Conservation (phyloP, 257 asterid genomes). For the Lycium ferocissimum region DNA sequence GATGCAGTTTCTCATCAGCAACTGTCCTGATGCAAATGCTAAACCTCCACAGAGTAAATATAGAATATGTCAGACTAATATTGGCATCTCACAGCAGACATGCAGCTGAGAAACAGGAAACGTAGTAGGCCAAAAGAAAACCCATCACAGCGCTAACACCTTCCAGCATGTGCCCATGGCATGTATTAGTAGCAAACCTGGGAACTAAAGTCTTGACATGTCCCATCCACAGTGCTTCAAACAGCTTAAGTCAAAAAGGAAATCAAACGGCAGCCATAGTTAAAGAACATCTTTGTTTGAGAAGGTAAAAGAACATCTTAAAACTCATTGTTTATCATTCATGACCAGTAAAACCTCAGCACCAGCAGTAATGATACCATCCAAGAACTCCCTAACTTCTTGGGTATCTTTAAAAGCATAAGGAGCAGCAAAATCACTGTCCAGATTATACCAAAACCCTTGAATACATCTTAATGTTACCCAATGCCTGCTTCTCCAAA, state of each 20-base stretch:
- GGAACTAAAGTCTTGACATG: not conserved
- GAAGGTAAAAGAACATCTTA: not conserved
- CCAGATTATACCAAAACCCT: conserved; percentile 78
- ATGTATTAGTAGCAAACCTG: not conserved
- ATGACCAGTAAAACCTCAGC: conserved; percentile 77
- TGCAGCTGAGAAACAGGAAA: not conserved
- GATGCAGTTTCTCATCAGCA: not conserved
- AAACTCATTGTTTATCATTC: conserved; percentile 48
- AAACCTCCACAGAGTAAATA: not conserved
- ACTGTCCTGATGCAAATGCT: not conserved
- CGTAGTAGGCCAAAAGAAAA: not conserved
- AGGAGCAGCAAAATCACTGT: conserved; percentile 75
- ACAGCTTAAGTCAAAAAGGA: not conserved
- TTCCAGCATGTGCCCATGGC: not conserved
- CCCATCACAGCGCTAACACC: not conserved
- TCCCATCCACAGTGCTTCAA: conserved; percentile 6
- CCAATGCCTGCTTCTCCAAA: conserved; percentile 91
- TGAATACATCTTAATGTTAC: conserved; percentile 66
- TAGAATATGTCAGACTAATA: too few species aligned
- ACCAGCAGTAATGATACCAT: conserved; percentile 49
- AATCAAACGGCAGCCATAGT: not conserved
- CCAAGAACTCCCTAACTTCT: conserved; percentile 60
- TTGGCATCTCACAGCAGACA: too few species aligned
- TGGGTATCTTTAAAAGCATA: conserved; percentile 47
- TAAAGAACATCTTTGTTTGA: not conserved